These are phyloP conservation scores for Triticum timopheevii DNA, from an alignment of 176 grass and related monocot genomes.

Conservation along the genomic window DNA sequence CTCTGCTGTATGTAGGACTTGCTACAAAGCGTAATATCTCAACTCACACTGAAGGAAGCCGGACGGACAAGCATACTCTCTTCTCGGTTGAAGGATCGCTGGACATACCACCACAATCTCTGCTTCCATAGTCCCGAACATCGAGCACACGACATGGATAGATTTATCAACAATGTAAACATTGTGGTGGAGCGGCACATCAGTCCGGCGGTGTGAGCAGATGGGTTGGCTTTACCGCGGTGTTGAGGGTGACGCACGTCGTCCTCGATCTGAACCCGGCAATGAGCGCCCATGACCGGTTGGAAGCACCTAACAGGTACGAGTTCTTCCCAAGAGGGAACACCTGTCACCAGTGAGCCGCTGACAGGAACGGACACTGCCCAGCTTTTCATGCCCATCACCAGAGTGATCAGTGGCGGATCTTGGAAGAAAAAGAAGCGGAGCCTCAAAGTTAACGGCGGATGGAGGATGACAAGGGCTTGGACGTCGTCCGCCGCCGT, in stretches of 20 bases:
- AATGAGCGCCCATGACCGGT: neutral
- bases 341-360: neutral
- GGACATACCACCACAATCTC: slow-evolving; percentile 9
- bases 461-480: too few species aligned
- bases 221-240: slow-evolving; percentile 13
- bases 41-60: slow-evolving; percentile 20
- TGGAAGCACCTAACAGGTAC: neutral
- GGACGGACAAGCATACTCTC: slow-evolving; percentile 27
- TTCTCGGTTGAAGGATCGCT: slow-evolving; percentile 3
- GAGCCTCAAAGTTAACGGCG: too few species aligned
- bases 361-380: neutral
- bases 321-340: neutral
- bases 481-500: too few species aligned
- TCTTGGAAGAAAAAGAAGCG: too few species aligned
- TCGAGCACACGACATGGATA: neutral
- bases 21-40: neutral
- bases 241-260: neutral
- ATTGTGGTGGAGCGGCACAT: neutral
- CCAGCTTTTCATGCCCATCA: neutral
- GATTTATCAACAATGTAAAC: slow-evolving; percentile 15
- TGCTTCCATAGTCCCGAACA: neutral
- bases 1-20: neutral
- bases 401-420: neutral
- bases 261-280: neutral
- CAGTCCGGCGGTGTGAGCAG: neutral